Percentiles rank a stretch among this genome's conserved stretches.
phyloP scores from a whole-genome alignment of 2,329 filamentous ascomycete species.

The Epichloe typhina region DNA sequence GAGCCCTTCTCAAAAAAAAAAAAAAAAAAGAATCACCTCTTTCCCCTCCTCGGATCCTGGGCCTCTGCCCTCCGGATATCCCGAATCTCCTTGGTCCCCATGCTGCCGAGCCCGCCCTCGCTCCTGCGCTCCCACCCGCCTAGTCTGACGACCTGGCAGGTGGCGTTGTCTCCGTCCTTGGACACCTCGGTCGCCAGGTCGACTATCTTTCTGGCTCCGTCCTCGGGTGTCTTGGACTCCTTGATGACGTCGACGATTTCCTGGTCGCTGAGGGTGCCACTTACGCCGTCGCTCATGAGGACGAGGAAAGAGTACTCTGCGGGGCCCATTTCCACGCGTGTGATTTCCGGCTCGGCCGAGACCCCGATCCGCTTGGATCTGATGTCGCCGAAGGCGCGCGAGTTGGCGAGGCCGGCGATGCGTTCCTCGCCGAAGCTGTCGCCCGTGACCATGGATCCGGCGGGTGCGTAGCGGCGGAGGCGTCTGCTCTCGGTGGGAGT shows the following conservation, averaged over 20 bases:
- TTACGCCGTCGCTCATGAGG: conserved; percentile 79
- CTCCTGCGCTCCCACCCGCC: conserved; percentile 59
- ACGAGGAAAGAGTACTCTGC: conserved; percentile 85
- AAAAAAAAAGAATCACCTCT: conserved; percentile 21
- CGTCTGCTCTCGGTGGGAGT: conserved; percentile 71
- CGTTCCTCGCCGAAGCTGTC: conserved; percentile 97
- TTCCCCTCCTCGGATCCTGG: conserved; percentile 62
- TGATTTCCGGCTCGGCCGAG: conserved; percentile 83
- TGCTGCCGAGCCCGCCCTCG: conserved; percentile 76
- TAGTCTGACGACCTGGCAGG: conserved; percentile 52
- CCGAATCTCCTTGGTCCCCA: conserved; percentile 85
- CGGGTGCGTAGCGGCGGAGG: conserved; percentile 66
- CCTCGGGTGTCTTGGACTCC: conserved; percentile 80
- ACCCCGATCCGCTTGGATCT: conserved; percentile 84
- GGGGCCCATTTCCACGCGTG: conserved; percentile 62
- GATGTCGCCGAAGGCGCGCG: conserved; percentile 87
- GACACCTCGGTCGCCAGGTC: conserved; percentile 81
- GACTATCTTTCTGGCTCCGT: conserved; percentile 67
- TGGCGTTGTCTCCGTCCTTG: conserved; percentile 52
- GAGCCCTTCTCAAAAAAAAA: not conserved
- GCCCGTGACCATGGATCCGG: conserved; percentile 64
- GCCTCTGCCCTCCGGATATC: conserved; percentile 74
- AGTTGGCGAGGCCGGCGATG: conserved; percentile 86
- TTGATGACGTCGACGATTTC: conserved; percentile 95
- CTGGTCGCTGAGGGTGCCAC: conserved; percentile 74